phyloP scores from a whole-genome alignment of 139 green algal genomes.

The Tetratostichococcus sp. region DNA sequence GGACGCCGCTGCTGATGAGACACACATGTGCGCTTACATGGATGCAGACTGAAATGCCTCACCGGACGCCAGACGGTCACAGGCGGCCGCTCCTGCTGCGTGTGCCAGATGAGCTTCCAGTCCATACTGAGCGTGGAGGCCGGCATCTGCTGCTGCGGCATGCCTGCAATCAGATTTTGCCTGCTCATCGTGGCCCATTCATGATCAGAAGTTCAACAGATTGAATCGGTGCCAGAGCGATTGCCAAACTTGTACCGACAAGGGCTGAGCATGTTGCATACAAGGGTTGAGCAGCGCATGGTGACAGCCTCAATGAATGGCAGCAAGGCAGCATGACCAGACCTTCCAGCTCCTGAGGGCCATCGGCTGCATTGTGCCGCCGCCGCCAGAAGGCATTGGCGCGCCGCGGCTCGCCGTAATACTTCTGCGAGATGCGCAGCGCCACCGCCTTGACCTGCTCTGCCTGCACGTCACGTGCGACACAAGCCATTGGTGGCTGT shows the following conservation, averaged over 20 bases:
- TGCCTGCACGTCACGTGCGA: conserved; percentile 4
- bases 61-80: conserved; percentile 66
- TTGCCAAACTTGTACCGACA: too few relatives aligned
- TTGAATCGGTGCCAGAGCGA: too few relatives aligned
- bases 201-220: too few relatives aligned
- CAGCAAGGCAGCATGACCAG: too few relatives aligned
- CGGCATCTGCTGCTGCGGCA: conserved; percentile 37
- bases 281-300: too few relatives aligned
- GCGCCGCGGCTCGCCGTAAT: conserved; percentile 31
- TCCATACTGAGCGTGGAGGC: conserved; percentile 45
- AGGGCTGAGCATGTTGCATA: too few relatives aligned
- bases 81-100: conserved; percentile 26
- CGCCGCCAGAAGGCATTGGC: conserved; percentile 22
- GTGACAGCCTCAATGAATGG: too few relatives aligned
- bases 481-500: too few relatives aligned
- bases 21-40: too few relatives aligned
- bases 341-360: neutral
- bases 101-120: conserved; percentile 48
- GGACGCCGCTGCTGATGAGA: too few relatives aligned
- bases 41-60: neutral
- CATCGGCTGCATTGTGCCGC: conserved; percentile 12
- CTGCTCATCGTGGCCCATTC: too few relatives aligned
- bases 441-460: conserved; percentile 47
- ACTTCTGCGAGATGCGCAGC: conserved; percentile 38
- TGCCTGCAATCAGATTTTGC: too few relatives aligned